Conservation (phyloP, 1,139 yeast genomes). For the Zygosaccharomyces sapae region DNA sequence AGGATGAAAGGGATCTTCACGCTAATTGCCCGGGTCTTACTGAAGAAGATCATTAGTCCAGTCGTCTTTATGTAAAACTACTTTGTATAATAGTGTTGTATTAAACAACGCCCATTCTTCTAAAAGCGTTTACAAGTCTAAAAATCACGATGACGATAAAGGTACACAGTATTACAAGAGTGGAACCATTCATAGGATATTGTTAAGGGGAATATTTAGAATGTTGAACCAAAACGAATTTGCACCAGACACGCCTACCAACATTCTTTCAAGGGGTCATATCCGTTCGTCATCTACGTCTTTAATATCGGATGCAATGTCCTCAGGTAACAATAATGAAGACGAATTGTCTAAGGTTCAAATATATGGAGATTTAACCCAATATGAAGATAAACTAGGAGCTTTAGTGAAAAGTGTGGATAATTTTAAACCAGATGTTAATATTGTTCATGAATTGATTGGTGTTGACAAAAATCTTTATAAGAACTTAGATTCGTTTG, state of each 20-base stretch:
- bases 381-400: conserved; percentile 33
- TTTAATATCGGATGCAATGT: conserved; percentile 16
- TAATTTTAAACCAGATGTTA: conserved; percentile 40
- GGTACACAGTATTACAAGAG: too few species aligned
- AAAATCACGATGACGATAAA: too few species aligned
- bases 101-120: neutral
- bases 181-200: too few species aligned
- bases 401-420: conserved; percentile 41
- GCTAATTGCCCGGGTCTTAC: conserved; percentile 45
- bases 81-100: conserved; percentile 1
- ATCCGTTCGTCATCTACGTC: conserved; percentile 20
- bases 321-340: conserved; percentile 12
- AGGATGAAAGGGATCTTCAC: conserved; percentile 38
- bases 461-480: conserved; percentile 40
- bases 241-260: conserved; percentile 7
- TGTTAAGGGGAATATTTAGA: neutral
- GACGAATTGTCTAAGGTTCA: conserved; percentile 23
- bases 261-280: conserved; percentile 10
- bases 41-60: conserved; percentile 40
- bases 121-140: neutral
- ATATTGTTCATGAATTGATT: conserved; percentile 38
- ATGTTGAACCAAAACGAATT: conserved; percentile 2
- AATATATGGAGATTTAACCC: conserved; percentile 27
- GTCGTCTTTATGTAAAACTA: neutral
- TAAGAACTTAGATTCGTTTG: conserved; percentile 40